Evolutionary conservation across 345 rosid species (phyloP), one percentile per base, ranked within the genome.

Genomic region (Cardamine occulta): DNA sequence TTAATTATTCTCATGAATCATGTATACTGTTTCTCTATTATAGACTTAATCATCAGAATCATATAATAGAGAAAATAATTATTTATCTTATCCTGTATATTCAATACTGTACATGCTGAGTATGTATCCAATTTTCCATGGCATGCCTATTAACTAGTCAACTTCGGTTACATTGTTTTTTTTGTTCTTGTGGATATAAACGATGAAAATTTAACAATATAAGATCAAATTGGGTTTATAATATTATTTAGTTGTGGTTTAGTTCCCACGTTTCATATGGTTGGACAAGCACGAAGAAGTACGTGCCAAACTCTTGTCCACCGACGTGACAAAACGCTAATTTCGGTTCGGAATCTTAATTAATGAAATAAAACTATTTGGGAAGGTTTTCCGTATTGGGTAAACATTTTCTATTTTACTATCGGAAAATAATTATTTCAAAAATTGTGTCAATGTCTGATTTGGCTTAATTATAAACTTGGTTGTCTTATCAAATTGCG

Each of bases 231-330:
- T 63, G 56, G 9, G 34, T 5, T 39, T 21, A 6, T 15, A 40
- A 42, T 14, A 42, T 15, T 24, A 7, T 28, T 52, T 29, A 17
- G 0, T 40, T 63, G 31, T 26, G 65, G 26, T 57, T 57, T 34
- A 32, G 59, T 35, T 32, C 18, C 31, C 72, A 66, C 78, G 66
- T 73, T 74, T 74, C 39, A 64, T 44, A 64, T 31, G 23, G 72
- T 66, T 59, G 79, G 68, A 49, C 45, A 44, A 67, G 68, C 79
- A 75, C 79, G 79, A 75, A 75, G 15, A 52, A 66, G 23, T 47
- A 66, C 78, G 72, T 66, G 78, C 73, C 67, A 35, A 67, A 74
- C 78, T 31, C 49, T 19, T 55, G 37, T 66, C 61, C 67, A 66
- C 60, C 66, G 14, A 67, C 73, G 67, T 66, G 66, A 37, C 58